Evolutionary conservation across 169 alveolate genomes (phyloP).

Genomic region (Eimeria necatrix): DNA sequence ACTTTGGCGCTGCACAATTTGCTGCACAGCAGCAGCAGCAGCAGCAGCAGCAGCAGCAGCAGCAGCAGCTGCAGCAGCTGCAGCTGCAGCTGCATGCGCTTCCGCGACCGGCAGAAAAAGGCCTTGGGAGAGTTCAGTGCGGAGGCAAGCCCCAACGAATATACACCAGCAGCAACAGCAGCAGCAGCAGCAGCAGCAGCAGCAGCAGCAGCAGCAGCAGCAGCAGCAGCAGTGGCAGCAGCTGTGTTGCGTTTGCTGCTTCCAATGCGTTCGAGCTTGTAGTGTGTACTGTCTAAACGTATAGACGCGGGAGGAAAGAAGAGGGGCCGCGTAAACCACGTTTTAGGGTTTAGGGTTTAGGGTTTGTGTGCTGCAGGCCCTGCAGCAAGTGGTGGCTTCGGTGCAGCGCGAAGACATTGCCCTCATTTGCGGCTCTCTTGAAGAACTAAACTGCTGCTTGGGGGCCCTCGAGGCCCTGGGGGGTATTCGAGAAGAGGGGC

Average conservation of each 20-base stretch:
- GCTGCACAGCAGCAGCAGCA: too few relatives aligned
- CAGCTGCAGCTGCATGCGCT: too few relatives aligned
- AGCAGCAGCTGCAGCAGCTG: too few relatives aligned
- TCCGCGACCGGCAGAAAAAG: not conserved
- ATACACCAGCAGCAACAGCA: not conserved
- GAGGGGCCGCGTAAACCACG: not conserved
- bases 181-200: not conserved
- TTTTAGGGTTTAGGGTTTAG: too few relatives aligned
- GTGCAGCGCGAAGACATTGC: not conserved
- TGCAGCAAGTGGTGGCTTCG: not conserved
- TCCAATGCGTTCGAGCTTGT: too few relatives aligned
- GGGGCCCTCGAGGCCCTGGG: not conserved
- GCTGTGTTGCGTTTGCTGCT: too few relatives aligned
- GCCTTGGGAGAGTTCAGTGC: not conserved
- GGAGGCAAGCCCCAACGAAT: slow-evolving; percentile 1
- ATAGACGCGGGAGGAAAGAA: not conserved
- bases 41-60: too few relatives aligned
- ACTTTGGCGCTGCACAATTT: not conserved
- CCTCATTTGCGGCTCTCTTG: not conserved
- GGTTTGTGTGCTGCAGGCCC: slow-evolving; percentile 1
- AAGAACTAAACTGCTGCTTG: slow-evolving; percentile 12
- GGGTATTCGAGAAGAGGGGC: not conserved
- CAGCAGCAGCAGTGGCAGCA: too few relatives aligned
- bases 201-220: too few relatives aligned
- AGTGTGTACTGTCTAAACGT: not conserved